These are phyloP conservation scores for Helminthosporium solani DNA, from an alignment of 2,329 filamentous ascomycete species.

Conservation along the genomic window DNA sequence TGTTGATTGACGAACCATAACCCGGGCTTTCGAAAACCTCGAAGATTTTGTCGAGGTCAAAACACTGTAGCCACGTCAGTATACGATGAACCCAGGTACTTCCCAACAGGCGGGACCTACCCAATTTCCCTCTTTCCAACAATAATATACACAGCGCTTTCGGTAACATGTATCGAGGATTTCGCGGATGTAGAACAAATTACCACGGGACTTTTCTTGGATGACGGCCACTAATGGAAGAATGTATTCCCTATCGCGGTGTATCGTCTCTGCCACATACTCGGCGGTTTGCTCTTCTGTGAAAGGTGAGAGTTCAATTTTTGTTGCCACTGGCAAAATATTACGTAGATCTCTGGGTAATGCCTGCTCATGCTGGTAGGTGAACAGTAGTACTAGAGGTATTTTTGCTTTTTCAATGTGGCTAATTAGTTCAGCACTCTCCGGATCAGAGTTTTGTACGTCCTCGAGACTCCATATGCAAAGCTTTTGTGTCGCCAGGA, in stretches of 20 bases:
- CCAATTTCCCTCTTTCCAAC: conserved; percentile 81
- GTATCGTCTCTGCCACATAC: conserved; percentile 81
- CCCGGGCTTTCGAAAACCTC: conserved; percentile 77
- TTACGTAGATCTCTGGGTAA: conserved; percentile 40
- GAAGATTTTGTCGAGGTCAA: conserved; percentile 82
- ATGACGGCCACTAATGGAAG: conserved; percentile 78
- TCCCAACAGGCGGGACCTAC: background rate
- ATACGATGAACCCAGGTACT: background rate
- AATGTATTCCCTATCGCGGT: conserved; percentile 68
- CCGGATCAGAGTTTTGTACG: conserved; percentile 84
- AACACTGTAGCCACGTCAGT: conserved; percentile 41
- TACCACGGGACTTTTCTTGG: conserved; percentile 84
- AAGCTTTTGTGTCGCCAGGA: conserved; percentile 80
- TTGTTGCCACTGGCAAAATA: conserved; percentile 53
- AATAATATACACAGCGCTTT: conserved; percentile 87
- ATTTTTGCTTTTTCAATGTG: conserved; percentile 77
- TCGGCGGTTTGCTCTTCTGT: conserved; percentile 76
- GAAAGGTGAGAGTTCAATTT: conserved; percentile 71
- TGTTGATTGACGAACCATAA: conserved; percentile 77
- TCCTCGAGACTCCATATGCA: conserved; percentile 90
- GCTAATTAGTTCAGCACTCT: conserved; percentile 79
- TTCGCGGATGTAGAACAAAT: conserved; percentile 87
- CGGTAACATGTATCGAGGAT: conserved; percentile 86
- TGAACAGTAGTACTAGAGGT: conserved; percentile 69
- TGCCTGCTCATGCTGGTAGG: conserved; percentile 50